These are phyloP conservation scores for Trichoderma atrobrunneum DNA, from an alignment of 2,329 filamentous ascomycete genomes.

Conservation along the genomic window DNA sequence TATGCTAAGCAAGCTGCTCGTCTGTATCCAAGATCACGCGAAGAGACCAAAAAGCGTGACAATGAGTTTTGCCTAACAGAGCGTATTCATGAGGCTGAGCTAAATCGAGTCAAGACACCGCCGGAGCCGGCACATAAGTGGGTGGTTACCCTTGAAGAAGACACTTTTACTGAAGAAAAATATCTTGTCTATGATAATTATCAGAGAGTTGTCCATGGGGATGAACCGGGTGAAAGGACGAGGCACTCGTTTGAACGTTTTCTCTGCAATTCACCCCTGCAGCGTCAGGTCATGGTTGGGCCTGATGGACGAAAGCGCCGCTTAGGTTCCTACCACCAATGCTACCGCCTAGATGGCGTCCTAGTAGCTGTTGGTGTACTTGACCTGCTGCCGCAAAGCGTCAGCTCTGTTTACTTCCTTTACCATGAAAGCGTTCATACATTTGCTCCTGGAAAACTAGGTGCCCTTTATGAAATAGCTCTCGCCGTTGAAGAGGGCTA, in stretches of 20 bases:
- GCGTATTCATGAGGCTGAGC: slow-evolving; percentile 68
- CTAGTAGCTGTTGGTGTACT: slow-evolving; percentile 74
- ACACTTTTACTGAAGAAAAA: slow-evolving; percentile 73
- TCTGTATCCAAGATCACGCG: slow-evolving; percentile 64
- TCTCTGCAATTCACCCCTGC: slow-evolving; percentile 68
- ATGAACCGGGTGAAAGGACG: slow-evolving; percentile 58
- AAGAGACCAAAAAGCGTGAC: slow-evolving; percentile 60
- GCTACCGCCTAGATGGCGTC: slow-evolving; percentile 73
- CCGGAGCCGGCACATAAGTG: slow-evolving; percentile 66
- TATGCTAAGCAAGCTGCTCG: slow-evolving; percentile 64
- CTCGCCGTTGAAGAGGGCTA: slow-evolving; percentile 68
- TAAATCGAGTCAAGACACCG: slow-evolving; percentile 50
- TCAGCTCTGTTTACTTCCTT: slow-evolving; percentile 81
- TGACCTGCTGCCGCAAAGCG: slow-evolving; percentile 71
- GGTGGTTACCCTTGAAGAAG: slow-evolving; percentile 66
- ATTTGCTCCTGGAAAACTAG: slow-evolving; percentile 71
- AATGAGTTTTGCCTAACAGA: slow-evolving; percentile 65
- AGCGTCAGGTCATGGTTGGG: slow-evolving; percentile 41
- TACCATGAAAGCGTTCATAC: slow-evolving; percentile 73
- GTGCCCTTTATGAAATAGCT: slow-evolving; percentile 69
- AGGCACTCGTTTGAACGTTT: slow-evolving; percentile 65
- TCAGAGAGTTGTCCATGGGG: slow-evolving; percentile 69
- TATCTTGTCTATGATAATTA: slow-evolving; percentile 71
- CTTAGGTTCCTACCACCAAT: slow-evolving; percentile 77
- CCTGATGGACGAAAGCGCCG: slow-evolving; percentile 51